These are phyloP conservation scores for Leucoagaricus sp. DNA, from an alignment of 1,284 basidiomycete genomes.

Conservation along the genomic window DNA sequence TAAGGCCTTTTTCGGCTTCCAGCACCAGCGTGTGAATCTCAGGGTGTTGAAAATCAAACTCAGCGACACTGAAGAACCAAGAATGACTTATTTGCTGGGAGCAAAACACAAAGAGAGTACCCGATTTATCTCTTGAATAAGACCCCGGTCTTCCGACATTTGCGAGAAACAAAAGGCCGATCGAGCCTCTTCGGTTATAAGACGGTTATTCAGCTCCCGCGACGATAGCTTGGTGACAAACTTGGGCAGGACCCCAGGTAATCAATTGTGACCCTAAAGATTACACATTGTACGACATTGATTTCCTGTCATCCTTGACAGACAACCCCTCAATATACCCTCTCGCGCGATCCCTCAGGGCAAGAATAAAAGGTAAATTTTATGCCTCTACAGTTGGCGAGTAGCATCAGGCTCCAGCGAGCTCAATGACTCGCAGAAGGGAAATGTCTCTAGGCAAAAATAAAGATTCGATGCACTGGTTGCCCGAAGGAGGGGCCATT, in stretches of 20 bases:
- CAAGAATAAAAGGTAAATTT: too few species aligned
- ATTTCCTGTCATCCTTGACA: too few species aligned
- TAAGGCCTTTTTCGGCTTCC: neutral
- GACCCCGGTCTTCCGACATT: neutral
- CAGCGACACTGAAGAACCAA: slow-evolving; percentile 6
- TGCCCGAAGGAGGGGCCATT: too few species aligned
- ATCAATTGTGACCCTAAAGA: neutral
- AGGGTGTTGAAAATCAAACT: slow-evolving; percentile 6
- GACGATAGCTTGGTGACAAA: neutral
- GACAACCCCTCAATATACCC: too few species aligned
- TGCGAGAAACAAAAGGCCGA: neutral
- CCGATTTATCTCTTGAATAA: neutral
- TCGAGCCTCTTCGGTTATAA: neutral
- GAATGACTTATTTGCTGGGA: neutral
- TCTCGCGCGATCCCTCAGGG: too few species aligned
- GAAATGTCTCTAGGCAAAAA: too few species aligned
- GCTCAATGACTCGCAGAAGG: too few species aligned
- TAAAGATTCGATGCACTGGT: too few species aligned
- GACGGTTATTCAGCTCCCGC: neutral
- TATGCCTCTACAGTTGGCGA: too few species aligned
- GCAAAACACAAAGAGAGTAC: neutral
- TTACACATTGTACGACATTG: too few species aligned
- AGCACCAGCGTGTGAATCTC: neutral
- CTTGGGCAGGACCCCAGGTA: too few species aligned
- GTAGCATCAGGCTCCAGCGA: too few species aligned